Conservation (phyloP, 202 grass and related monocot species). For the Elaeis oleifera region DNA sequence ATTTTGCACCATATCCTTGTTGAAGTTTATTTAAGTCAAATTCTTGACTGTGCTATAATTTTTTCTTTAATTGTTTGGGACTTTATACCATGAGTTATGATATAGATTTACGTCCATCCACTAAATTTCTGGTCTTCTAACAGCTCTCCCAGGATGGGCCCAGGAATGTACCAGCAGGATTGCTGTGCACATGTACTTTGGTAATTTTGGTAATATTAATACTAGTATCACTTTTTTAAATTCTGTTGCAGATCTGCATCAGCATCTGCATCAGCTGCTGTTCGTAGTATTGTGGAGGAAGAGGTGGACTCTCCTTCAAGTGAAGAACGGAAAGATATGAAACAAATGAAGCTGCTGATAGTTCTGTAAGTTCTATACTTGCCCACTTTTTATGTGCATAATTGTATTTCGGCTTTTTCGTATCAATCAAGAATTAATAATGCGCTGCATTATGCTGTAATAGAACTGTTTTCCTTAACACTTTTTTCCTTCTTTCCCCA, state of each 20-base stretch:
- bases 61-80: too few relatives aligned
- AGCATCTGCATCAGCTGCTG: conserved; percentile 32
- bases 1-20: not conserved
- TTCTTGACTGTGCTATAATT: too few relatives aligned
- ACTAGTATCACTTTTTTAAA: not conserved
- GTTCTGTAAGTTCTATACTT: conserved; percentile 44
- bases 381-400: not conserved
- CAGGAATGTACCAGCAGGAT: too few relatives aligned
- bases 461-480: conserved; percentile 11
- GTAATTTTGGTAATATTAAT: not conserved
- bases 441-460: not conserved
- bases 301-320: conserved; percentile 52
- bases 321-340: conserved; percentile 53
- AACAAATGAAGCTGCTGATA: conserved; percentile 59
- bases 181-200: not conserved
- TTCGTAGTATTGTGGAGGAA: conserved; percentile 30
- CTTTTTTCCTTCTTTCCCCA: not conserved
- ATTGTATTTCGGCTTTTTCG: not conserved
- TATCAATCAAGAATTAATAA: conserved; percentile 4
- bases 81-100: too few relatives aligned
- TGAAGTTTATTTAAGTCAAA: not conserved
- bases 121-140: too few relatives aligned
- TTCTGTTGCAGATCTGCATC: conserved; percentile 40
- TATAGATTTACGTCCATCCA: too few relatives aligned
- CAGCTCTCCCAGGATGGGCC: too few relatives aligned